A percentile compares a stretch with the other conserved stretches of the same genome.
Evolutionary conservation across 2,329 filamentous ascomycete genomes (phyloP).

Genomic region (Dendryphion nanum): DNA sequence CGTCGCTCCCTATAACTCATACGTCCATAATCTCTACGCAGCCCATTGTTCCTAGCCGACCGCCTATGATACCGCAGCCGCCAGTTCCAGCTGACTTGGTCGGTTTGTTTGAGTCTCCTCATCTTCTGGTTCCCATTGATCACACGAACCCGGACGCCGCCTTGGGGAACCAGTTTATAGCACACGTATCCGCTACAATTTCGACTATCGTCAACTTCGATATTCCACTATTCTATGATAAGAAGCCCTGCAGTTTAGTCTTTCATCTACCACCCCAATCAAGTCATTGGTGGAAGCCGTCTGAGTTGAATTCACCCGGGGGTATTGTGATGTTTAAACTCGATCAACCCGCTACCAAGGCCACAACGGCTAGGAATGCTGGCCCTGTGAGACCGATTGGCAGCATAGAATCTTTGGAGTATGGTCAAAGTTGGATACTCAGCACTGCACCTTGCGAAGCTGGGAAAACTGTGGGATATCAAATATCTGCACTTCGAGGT

Average conservation of each 20-base stretch:
- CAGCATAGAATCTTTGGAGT: slow-evolving; percentile 9
- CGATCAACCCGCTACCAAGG: slow-evolving; percentile 5
- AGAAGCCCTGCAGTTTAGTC: slow-evolving; percentile 48
- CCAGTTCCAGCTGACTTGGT: neutral
- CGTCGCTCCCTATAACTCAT: slow-evolving; percentile 12
- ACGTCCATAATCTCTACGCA: slow-evolving; percentile 6
- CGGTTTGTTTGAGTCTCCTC: slow-evolving; percentile 37
- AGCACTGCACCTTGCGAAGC: slow-evolving; percentile 22
- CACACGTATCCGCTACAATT: slow-evolving; percentile 38
- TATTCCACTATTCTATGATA: slow-evolving; percentile 38
- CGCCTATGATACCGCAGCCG: neutral
- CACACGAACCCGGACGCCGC: slow-evolving; percentile 35
- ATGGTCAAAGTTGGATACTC: slow-evolving; percentile 19
- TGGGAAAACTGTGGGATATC: slow-evolving; percentile 20
- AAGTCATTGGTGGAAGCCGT: slow-evolving; percentile 35
- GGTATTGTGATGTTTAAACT: slow-evolving; percentile 32
- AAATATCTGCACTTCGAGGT: slow-evolving; percentile 19
- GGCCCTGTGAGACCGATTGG: slow-evolving; percentile 12
- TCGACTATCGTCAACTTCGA: slow-evolving; percentile 49
- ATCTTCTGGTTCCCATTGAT: slow-evolving; percentile 39
- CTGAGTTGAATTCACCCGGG: slow-evolving; percentile 30
- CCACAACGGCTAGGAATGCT: slow-evolving; percentile 9
- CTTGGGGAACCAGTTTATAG: slow-evolving; percentile 42
- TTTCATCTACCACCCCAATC: slow-evolving; percentile 45
- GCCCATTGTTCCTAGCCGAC: slow-evolving; percentile 4